Conservation (phyloP, 2,329 filamentous ascomycete species). For the Microsporum canis region DNA sequence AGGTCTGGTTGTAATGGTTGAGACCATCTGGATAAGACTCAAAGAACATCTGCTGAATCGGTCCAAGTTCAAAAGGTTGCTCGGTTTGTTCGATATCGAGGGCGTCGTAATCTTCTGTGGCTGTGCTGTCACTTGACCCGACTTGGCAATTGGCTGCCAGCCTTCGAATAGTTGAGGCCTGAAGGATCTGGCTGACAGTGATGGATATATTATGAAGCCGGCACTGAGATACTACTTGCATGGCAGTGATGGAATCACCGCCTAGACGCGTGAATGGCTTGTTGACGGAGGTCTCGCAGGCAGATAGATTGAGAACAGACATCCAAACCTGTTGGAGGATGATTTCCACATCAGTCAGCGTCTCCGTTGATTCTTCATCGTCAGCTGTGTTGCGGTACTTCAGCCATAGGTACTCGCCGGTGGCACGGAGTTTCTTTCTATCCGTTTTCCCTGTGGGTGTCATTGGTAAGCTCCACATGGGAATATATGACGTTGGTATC, state of each 20-base stretch:
- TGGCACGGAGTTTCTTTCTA: constrained; percentile 1
- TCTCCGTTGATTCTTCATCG: neutral
- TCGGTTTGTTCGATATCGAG: constrained; percentile 12
- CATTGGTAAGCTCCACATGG: neutral
- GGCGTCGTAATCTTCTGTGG: constrained; percentile 8
- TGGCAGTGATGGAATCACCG: constrained; percentile 7
- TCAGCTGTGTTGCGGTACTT: neutral
- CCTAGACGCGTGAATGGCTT: constrained; percentile 6
- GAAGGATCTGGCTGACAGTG: neutral
- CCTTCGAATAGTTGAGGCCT: neutral
- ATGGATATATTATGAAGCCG: neutral
- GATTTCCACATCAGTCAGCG: neutral
- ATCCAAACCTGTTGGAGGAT: constrained; percentile 9
- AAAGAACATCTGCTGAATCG: constrained; percentile 30
- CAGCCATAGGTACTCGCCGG: neutral
- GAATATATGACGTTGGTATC: constrained; percentile 7
- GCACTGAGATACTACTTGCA: constrained; percentile 9
- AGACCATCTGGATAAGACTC: constrained; percentile 14
- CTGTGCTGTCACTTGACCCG: neutral
- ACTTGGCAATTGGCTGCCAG: neutral
- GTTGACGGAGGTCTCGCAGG: constrained; percentile 1
- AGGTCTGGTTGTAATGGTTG: constrained; percentile 7
- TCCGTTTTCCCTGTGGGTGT: neutral
- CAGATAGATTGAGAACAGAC: constrained; percentile 9
- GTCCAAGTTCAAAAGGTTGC: constrained; percentile 25